Evolutionary conservation across 2,329 filamentous ascomycete species (phyloP), one percentile per base, ranked within the genome.

Genomic region (Hypoxylon sp.): DNA sequence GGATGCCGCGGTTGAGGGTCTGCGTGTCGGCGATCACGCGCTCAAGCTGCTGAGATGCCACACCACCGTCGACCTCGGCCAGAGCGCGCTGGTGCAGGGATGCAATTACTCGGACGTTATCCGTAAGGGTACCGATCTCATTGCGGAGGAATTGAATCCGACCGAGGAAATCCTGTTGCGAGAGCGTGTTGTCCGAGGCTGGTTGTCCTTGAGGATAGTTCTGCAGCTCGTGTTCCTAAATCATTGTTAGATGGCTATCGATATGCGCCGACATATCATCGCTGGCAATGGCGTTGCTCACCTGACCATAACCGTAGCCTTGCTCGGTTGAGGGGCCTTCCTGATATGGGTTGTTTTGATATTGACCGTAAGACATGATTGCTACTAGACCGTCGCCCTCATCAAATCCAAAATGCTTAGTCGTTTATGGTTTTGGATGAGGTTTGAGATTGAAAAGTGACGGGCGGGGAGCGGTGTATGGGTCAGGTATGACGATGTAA

Each of bases 81-180:
- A 94, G 85, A 23, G 90, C 85, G 75, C 89, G 89, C 82, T 93
- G 90, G 79, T 94, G 91, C 58, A 92, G 83, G 61, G 85, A 85
- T 46, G 86, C 87, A 71, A 94, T 91, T 73, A 88, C 81, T 72
- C 88, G 84, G 74, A 94, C 87, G 74, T 90, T 88, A 46, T 80
- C 82, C n/a, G 87, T 88, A 61, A 94, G 84, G 48, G 84, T 84
- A 65, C 85, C 83, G 77, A 94, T 92, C 71, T 92, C 86, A 72
- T 85, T 82, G 78, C 91, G 91, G 65, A 90, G 84, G 71, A 84
- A 85, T 72, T 88, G 83, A 70, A 93, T 87, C 78, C 89, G 89
- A 72, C 82, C 78, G 69, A 93, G 85, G 80, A 91, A 93, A 69
- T 91, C 90, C 68, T 86, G 82, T 75, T 90, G 88, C 57, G 84